Evolutionary conservation across 192 early-diverging fungal genomes (phyloP), one percentile per base, ranked within the genome.

Genomic region (Umbelopsis ramanniana): DNA sequence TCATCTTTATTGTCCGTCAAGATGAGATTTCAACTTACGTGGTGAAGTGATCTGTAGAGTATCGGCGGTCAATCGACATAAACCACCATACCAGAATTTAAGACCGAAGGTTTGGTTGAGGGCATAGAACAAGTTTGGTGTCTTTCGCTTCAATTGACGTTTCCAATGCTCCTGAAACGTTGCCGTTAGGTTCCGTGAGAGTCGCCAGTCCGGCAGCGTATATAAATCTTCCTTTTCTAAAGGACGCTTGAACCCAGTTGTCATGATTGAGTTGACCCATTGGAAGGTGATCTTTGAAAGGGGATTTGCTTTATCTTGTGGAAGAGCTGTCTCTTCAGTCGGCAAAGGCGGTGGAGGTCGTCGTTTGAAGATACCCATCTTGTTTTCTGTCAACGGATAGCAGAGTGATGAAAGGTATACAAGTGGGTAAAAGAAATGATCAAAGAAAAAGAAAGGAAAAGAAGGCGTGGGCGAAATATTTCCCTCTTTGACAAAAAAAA

Each of bases 211-310:
- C 19, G 72, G 78, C 26, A 84, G 40, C 12, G 71, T 68, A 68
- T 89, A 89, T 33, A 93, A 57, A 74, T 93, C 87, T n/a, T 82
- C 82, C 66, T 80, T 85, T 71, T 91, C 85, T 6, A 91, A 75
- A 2, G 89, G 84, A 6, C 88, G 84, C 72, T 82, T 79, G 67
- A 88, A 89, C n/a, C 88, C 93, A n/a, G 84, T 83, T 76, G 76
- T 85, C 82, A 87, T 86, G 78, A 86, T 72, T 2, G 85, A 89
- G 70, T 83, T 85, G 52, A 88, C 81, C 89, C 88, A 92, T 46
- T 79, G 76, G 38, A 89, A 90, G 52, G 85, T 84, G 47, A 92
- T 68, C 10, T 73, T 73, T 52, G 89, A 89, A n/a, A 88, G 70
- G 23, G 86, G 67, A 40, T 86, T 86, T 33, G 90, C 85, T 2